These are phyloP conservation scores for Hypsizygus marmoreus DNA, from an alignment of 768 basidiomycete species.

Conservation along the genomic window DNA sequence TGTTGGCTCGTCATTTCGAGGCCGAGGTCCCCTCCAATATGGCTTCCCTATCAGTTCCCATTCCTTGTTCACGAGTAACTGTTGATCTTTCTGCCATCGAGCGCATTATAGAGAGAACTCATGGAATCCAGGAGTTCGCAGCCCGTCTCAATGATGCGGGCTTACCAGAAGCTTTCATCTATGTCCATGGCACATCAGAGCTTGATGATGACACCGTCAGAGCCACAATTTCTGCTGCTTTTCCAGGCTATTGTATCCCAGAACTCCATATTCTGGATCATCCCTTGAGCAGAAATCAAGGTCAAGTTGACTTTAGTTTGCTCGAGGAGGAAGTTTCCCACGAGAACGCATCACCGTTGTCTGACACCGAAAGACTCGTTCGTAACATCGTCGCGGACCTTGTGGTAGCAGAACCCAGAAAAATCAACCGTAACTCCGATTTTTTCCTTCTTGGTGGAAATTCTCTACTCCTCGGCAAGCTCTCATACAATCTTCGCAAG, in stretches of 20 bases:
- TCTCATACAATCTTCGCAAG: conserved; percentile 41
- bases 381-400: conserved; percentile 38
- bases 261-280: conserved; percentile 34
- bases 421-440: conserved; percentile 36
- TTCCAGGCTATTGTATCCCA: conserved; percentile 45
- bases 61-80: conserved; percentile 34
- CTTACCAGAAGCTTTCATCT: conserved; percentile 39
- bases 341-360: conserved; percentile 26
- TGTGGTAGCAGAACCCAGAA: conserved; percentile 28
- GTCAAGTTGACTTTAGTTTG: conserved; percentile 30
- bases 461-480: conserved; percentile 46
- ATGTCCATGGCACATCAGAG: conserved; percentile 17
- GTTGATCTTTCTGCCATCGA: conserved; percentile 30
- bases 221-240: conserved; percentile 18
- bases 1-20: conserved; percentile 42
- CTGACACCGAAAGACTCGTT: conserved; percentile 31
- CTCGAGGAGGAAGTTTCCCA: conserved; percentile 29
- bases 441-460: conserved; percentile 48
- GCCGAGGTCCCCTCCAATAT: conserved; percentile 32
- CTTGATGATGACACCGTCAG: conserved; percentile 23
- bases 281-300: conserved; percentile 23
- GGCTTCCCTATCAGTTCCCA: conserved; percentile 37
- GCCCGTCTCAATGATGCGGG: conserved; percentile 34
- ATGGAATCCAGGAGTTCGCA: conserved; percentile 36
- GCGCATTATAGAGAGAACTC: conserved; percentile 24